A percentile compares a stretch with the other conserved stretches of the same genome.
phyloP scores from a whole-genome alignment of 2,329 filamentous ascomycete genomes.

The Colletotrichum sojae region DNA sequence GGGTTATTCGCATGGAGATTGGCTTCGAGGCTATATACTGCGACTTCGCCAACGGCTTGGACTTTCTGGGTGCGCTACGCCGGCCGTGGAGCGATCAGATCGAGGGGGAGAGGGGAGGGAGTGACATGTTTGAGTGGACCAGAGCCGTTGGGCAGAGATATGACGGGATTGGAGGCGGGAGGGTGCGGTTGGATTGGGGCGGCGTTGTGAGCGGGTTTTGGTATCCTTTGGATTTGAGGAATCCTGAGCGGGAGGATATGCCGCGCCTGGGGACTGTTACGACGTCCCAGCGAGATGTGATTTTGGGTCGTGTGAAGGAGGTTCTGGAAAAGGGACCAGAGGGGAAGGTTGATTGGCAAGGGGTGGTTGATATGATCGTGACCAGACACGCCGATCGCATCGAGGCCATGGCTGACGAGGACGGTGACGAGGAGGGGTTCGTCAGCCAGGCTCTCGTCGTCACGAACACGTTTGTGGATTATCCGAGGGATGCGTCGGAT shows the following conservation, averaged over 20 bases:
- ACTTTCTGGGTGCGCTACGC: constrained; percentile 52
- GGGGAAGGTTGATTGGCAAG: constrained; percentile 73
- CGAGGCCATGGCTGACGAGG: constrained; percentile 26
- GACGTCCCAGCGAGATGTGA: constrained; percentile 49
- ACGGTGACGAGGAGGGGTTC: constrained; percentile 46
- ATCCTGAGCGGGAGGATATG: constrained; percentile 51
- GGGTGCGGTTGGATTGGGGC: constrained; percentile 62
- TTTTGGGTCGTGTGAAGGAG: constrained; percentile 59
- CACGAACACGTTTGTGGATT: constrained; percentile 61
- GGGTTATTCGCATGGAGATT: constrained; percentile 76
- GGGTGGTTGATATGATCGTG: constrained; percentile 75
- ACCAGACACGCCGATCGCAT: constrained; percentile 72
- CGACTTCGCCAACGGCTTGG: constrained; percentile 65
- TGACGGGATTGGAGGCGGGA: constrained; percentile 58
- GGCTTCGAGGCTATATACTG: constrained; percentile 81
- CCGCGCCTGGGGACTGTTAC: constrained; percentile 50
- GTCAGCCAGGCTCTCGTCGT: constrained; percentile 54
- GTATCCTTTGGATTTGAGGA: constrained; percentile 65
- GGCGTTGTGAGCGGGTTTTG: constrained; percentile 67
- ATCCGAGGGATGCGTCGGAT: constrained; percentile 45
- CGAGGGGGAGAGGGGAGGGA: constrained; percentile 32
- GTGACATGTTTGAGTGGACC: constrained; percentile 57
- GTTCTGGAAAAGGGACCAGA: constrained; percentile 50
- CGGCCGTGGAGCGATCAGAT: constrained; percentile 45
- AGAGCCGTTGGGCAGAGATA: constrained; percentile 61